These are phyloP conservation scores for Dipodascopsis tothii DNA, from an alignment of 805 yeast genomes.

Conservation along the genomic window DNA sequence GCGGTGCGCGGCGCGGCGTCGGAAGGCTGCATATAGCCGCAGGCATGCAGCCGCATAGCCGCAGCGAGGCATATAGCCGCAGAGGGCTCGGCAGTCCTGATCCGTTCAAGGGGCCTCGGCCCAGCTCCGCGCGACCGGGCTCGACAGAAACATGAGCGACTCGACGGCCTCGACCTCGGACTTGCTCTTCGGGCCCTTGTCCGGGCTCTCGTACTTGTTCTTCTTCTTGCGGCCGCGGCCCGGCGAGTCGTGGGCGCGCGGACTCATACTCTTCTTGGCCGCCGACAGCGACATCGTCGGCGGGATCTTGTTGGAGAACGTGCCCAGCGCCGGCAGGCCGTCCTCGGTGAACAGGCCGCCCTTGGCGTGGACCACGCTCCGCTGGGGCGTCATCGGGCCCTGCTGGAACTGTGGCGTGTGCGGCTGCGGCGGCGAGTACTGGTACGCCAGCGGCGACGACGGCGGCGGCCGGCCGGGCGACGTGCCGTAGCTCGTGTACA, in stretches of 20 bases:
- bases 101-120: too few relatives aligned
- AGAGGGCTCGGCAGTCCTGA: too few relatives aligned
- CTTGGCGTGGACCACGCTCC: neutral
- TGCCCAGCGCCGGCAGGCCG: conserved; percentile 20
- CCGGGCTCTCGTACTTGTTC: conserved; percentile 2
- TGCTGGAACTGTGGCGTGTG: neutral
- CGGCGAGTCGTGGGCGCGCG: conserved; percentile 7
- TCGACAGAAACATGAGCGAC: conserved; percentile 20
- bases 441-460: neutral
- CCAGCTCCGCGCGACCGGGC: conserved; percentile 6
- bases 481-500: conserved; percentile 4
- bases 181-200: conserved; percentile 2
- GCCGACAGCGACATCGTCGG: conserved; percentile 7
- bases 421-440: neutral
- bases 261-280: conserved; percentile 4
- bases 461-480: neutral
- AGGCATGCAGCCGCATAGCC: too few relatives aligned
- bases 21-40: too few relatives aligned
- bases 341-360: neutral
- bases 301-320: conserved; percentile 18
- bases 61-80: too few relatives aligned
- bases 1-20: too few relatives aligned
- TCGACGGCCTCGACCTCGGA: conserved; percentile 22
- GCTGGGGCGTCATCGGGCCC: neutral
- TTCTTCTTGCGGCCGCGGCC: neutral